Conservation (phyloP, 169 alveolate species). For the Babesia ovata region DNA sequence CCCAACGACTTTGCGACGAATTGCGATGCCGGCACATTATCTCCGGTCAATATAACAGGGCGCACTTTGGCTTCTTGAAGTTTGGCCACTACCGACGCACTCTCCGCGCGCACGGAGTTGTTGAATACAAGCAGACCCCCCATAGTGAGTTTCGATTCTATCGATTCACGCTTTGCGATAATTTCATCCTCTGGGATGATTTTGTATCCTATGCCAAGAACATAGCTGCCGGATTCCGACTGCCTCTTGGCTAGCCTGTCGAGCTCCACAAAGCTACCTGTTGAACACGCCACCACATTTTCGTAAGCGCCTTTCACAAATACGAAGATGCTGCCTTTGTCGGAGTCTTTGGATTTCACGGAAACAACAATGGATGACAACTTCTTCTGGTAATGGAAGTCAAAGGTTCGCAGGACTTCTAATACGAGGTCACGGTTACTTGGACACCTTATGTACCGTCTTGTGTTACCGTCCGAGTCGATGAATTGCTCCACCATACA, state of each 20-base stretch:
- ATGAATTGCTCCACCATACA: slow-evolving; percentile 60
- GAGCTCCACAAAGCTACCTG: slow-evolving; percentile 26
- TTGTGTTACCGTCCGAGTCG: slow-evolving; percentile 57
- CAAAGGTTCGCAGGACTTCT: slow-evolving; percentile 61
- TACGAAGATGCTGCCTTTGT: slow-evolving; percentile 26
- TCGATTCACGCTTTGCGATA: slow-evolving; percentile 50
- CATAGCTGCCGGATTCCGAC: slow-evolving; percentile 63
- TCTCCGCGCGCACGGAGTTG: slow-evolving; percentile 73
- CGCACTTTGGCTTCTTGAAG: slow-evolving; percentile 75
- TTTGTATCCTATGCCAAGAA: slow-evolving; percentile 60
- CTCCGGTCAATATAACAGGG: slow-evolving; percentile 80
- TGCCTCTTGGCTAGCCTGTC: slow-evolving; percentile 37
- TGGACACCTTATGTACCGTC: slow-evolving; percentile 40
- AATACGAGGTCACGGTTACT: slow-evolving; percentile 36
- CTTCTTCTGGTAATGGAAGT: slow-evolving; percentile 68
- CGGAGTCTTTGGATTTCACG: slow-evolving; percentile 17
- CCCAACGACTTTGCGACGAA: slow-evolving; percentile 75
- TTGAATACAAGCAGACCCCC: slow-evolving; percentile 72
- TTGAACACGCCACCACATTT: slow-evolving; percentile 52
- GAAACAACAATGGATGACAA: slow-evolving; percentile 60
- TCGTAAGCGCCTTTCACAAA: slow-evolving; percentile 71
- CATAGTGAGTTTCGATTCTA: slow-evolving; percentile 73
- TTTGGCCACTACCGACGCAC: slow-evolving; percentile 64
- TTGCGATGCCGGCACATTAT: slow-evolving; percentile 75
- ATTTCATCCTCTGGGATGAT: slow-evolving; percentile 29